Evolutionary conservation across 2,329 filamentous ascomycete species (phyloP), one percentile per base, ranked within the genome.

Genomic region (Aphanoascus verrucosus): DNA sequence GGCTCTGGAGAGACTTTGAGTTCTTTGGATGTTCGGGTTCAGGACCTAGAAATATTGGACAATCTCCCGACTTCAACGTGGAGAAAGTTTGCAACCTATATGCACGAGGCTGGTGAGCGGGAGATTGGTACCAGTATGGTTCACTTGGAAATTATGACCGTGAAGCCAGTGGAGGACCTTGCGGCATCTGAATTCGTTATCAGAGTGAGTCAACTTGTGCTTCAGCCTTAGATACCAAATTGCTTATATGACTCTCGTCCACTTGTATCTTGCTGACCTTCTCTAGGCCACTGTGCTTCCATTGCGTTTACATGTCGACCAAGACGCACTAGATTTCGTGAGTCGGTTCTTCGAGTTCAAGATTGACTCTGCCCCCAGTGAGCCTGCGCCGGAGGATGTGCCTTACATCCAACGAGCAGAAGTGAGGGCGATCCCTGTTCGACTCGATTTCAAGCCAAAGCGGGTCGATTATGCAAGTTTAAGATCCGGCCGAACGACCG

Each of bases 271-370:
- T 49, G 43, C 56, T 66, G 56, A 63, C 47, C 20, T 35, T 20
- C 19, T 57, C 19, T 61, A 78, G 73, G 80, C 81, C 12, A 85
- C 82, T 0, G 68, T 98, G 15, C 76, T 97, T 31, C 93, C 93
- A 1, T 73, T 98, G 28, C 82, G 93, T 42, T 76, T 98, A 1
- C 93, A 98, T 65, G 90, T 98, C 34, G 93, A 98, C 63, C 93
- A 98, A 69, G 93, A 98, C 69, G 91, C 93, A 0, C 78, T 98
- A 3, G 93, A 98, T 66, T 98, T 98, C 65, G 87, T 98, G 65
- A 94, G 86, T 1, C 83, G 93, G 1, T 98, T 98, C 74, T 98
- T 98, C 63, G 90, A 94, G 63, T 98, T 98, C 76, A 94, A 95
- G 64, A 89, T 96, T 61, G 86, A 90, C 40, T 73, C 73, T 1